Percentiles rank a stretch among this genome's conserved stretches.
These are phyloP conservation scores for Plasmodium sp. DNA, from an alignment of 169 alveolate genomes.

Conservation along the genomic window DNA sequence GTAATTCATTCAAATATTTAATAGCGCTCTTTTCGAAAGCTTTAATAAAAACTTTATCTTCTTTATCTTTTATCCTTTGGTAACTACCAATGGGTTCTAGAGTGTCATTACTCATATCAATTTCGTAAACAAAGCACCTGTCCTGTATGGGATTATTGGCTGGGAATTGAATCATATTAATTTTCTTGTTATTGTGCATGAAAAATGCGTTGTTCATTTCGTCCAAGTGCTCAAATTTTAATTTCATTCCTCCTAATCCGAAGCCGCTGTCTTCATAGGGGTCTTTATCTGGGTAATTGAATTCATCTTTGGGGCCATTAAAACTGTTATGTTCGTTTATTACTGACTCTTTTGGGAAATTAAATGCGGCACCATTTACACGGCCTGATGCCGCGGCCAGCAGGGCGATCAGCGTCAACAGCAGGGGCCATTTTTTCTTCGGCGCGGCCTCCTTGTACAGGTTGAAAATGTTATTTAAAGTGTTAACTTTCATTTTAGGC, in stretches of 20 bases:
- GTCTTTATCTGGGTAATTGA: neutral
- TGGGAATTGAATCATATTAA: conserved; percentile 29
- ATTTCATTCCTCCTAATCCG: neutral
- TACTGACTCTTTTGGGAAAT: neutral
- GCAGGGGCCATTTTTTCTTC: conserved; percentile 1
- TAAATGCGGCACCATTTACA: conserved; percentile 7
- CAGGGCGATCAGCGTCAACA: neutral
- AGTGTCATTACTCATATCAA: neutral
- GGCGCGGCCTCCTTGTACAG: neutral
- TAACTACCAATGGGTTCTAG: neutral
- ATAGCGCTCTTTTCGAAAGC: neutral
- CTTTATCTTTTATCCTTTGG: neutral
- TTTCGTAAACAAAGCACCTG: conserved; percentile 9
- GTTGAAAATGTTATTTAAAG: neutral
- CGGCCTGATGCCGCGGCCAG: conserved; percentile 16
- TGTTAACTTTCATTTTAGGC: neutral
- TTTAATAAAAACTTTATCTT: neutral
- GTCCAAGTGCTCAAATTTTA: neutral
- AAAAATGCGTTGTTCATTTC: neutral
- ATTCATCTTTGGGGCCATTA: neutral
- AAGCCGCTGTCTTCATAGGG: neutral
- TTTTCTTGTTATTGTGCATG: neutral
- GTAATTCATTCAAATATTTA: no score
- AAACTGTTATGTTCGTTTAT: neutral
- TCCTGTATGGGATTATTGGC: conserved; percentile 66